Evolutionary conservation across 768 basidiomycete genomes (phyloP), one percentile per base, ranked within the genome.

Genomic region (Collybia nuda): DNA sequence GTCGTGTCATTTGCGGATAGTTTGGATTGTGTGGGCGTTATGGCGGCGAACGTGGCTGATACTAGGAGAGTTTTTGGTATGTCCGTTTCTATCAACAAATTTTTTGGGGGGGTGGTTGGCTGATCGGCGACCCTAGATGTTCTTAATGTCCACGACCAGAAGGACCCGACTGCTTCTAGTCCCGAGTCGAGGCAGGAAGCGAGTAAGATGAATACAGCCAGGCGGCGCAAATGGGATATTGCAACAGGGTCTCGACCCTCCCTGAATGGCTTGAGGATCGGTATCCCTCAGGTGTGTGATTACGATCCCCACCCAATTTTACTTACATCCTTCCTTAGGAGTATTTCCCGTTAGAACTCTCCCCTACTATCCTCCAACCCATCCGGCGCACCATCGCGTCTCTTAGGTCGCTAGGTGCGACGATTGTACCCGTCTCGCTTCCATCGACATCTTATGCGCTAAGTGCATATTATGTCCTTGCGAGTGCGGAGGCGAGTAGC

Each of bases 401-500:
- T 36, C 62, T 79, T 18, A 59, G 69, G 49, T 47, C 63, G 0
- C 71, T 71, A 1, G 94, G 94, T 1, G 93, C 91, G 0, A 71
- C 71, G 1, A 58, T 97, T 24, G 67, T 82, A 1, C 79, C 92
- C 0, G 84, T 98, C 0, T 86, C 87, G 7, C 72, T 98, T 9
- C 89, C 92, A 15, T 72, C 67, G 21, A 79, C 73, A 11, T 63
- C 69, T 1, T 88, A 88, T 60, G 90, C 92, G 0, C 75, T 98
- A 4, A 92, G 93, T 48, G 89, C 93, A 11, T 98, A 98, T 72
- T 98, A 98, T 61, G 90, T 97, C n/a, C 78, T 98, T 14, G 90
- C 96, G 1, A 90, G 86, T 52, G 94, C 96, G 0, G 96, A 98
- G 63, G 95, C 95, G 0, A 88, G 90, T 53, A 94, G 92, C 50